Evolutionary conservation across 306 rosid genomes (phyloP), one percentile per base, ranked within the genome.

Genomic region (Medicago ruthenica): DNA sequence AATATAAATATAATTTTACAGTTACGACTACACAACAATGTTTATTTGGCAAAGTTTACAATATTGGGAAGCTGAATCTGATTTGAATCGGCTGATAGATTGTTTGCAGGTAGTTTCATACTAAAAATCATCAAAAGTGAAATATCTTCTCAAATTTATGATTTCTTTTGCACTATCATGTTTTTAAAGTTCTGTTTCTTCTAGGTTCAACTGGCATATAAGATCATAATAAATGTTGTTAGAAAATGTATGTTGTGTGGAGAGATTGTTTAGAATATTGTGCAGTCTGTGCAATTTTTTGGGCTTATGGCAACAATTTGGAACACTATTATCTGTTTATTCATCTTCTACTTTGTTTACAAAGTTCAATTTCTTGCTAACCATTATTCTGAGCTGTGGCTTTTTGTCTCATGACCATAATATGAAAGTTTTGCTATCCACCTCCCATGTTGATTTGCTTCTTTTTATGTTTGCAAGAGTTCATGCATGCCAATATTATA

Each of bases 201-300:
- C 48, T 51, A 51, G 22, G 8, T 65, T 54, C 51, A 66, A 53
- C 51, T 54, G n/a, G n/a, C 22, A 41, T 50, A 41, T 6, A 42
- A 8, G 31, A 4, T 27, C 31, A 24, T 48, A 3, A 9, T 36
- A 24, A 7, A 51, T 45, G 45, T 62, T 45, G 71, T 70, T 22
- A 39, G 54, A 31, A 20, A 69, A 59, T 45, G 41, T 45, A 44
- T 45, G n/a, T 42, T 11, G 37, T 60, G 18, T 60, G 54, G 63
- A 55, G 63, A 64, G 27, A 16, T 71, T 13, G 68, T 64, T 70
- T 63, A 14, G 44, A 75, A 39, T 17, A 42, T 51, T 75, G 34
- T 18, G 16, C 51, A 7, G 20, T 20, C 4, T 70, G 9, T 34
- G 37, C 37, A 34, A 34, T 34, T 54, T 42, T 27, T 22, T 50